These are phyloP conservation scores for Edaphochlamys debaryana DNA, from an alignment of 139 green algal genomes.

Conservation along the genomic window DNA sequence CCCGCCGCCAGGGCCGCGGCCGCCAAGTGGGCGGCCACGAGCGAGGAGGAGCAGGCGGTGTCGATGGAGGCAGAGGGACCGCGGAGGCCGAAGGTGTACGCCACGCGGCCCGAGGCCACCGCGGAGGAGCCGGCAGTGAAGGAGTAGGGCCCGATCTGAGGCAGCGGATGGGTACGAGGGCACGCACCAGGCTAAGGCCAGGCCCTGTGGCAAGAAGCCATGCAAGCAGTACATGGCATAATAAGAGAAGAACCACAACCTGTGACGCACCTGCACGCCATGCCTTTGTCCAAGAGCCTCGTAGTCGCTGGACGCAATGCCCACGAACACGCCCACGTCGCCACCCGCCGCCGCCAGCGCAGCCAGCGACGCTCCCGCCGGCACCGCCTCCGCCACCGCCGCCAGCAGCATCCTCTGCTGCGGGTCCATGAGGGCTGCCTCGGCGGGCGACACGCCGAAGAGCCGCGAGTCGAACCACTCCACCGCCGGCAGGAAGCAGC, in stretches of 20 bases:
- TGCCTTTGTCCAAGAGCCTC: constrained; percentile 57
- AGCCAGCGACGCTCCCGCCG: neutral
- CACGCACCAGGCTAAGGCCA: no score
- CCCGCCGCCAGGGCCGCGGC: constrained; percentile 44
- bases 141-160: constrained; percentile 57
- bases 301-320: constrained; percentile 76
- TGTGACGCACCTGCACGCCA: constrained; percentile 53
- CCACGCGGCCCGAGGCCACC: constrained; percentile 73
- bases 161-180: neutral
- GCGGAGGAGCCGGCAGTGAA: constrained; percentile 60
- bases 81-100: constrained; percentile 71
- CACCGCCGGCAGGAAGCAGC: constrained; percentile 69
- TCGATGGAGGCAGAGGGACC: constrained; percentile 78
- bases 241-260: no score
- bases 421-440: constrained; percentile 81
- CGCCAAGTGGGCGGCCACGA: constrained; percentile 81
- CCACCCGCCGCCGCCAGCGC: neutral
- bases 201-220: no score
- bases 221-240: no score
- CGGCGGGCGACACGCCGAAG: constrained; percentile 69
- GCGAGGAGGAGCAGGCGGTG: constrained; percentile 83
- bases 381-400: constrained; percentile 46
- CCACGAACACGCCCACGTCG: constrained; percentile 71
- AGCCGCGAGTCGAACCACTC: constrained; percentile 63
- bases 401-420: constrained; percentile 85